Evolutionary conservation across 2,329 filamentous ascomycete species (phyloP), one percentile per base, ranked within the genome.

Genomic region (Aspergillus quadricinctus): DNA sequence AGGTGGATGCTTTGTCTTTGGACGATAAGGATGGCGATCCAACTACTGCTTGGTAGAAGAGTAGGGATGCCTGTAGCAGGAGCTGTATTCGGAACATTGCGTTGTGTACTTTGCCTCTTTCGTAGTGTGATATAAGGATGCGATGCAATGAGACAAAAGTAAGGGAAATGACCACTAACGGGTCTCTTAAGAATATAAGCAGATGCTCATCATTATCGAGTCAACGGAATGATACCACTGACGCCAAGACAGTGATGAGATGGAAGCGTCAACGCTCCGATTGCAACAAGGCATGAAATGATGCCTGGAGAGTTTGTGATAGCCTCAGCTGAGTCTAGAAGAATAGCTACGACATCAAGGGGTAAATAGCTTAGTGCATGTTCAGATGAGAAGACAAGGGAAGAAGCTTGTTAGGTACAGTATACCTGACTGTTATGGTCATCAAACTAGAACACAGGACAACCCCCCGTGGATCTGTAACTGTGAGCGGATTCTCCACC

Each of bases 1-100:
- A 68, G 19, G 65, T 54, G 37, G 61, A 50, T 4, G 56, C n/a
- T 10, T 50, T 49, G 29, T 31, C 49, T 25, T 46, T 25, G 6
- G 43, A n/a, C 11, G 43, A 10, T 14, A 45, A 46, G n/a, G 21
- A 46, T 8, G 43, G 43, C 11, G 43, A 23, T 46, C 43, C 43
- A 5, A 25, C 43, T 27, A 14, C 43, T 17, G 8, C 21, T 14
- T 46, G 21, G 43, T 23, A 10, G 23, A 46, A 46, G 43, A 46
- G 43, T 27, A 46, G 10, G 5, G 21, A 46, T 1, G 21, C 21
- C 10, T 46, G 43, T 25, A 25, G 11, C 3, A 46, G 21, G 9
- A 19, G 43, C 11, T 11, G 43, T 46, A 46, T 46, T 23, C 41
- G 41, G 7, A 27, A 14, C 43, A 46, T 46, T 46, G 21, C 19